Conservation (phyloP, 345 rosid genomes). For the Stellera chamaejasme region DNA sequence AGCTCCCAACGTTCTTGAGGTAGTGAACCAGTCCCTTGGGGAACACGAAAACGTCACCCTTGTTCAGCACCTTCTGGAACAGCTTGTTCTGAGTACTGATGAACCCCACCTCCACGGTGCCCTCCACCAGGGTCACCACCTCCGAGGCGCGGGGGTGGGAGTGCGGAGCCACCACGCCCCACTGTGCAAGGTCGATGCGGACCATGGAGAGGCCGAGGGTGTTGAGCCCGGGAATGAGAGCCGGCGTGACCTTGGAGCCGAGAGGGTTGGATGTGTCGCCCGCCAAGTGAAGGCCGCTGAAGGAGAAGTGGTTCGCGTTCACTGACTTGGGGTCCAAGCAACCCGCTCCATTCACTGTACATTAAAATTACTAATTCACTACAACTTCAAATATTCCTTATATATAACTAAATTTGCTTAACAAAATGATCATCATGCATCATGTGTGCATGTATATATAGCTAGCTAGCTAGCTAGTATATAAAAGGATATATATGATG, state of each 20-base stretch:
- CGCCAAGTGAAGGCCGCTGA: neutral
- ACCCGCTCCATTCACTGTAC: conserved; percentile 7
- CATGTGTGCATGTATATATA: too few relatives aligned
- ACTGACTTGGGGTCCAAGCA: neutral
- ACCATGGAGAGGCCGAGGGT: neutral
- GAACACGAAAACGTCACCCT: conserved; percentile 22
- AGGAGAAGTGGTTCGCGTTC: neutral
- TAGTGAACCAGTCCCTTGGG: conserved; percentile 15
- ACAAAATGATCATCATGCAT: too few relatives aligned
- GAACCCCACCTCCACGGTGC: neutral
- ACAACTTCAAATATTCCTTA: too few relatives aligned
- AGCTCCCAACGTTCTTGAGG: conserved; percentile 13
- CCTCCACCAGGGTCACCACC: neutral
- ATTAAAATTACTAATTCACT: too few relatives aligned
- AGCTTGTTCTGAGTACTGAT: neutral
- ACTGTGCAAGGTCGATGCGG: conserved; percentile 1
- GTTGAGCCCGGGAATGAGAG: neutral
- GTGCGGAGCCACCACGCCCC: conserved; percentile 1
- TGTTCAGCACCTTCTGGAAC: neutral
- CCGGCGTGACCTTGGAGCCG: neutral
- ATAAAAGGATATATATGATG: neutral
- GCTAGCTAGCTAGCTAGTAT: too few relatives aligned
- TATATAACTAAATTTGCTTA: too few relatives aligned
- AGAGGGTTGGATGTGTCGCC: neutral
- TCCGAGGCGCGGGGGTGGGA: neutral